Conservation (phyloP, 768 basidiomycete genomes). For the Candolleomyces eurysporus region DNA sequence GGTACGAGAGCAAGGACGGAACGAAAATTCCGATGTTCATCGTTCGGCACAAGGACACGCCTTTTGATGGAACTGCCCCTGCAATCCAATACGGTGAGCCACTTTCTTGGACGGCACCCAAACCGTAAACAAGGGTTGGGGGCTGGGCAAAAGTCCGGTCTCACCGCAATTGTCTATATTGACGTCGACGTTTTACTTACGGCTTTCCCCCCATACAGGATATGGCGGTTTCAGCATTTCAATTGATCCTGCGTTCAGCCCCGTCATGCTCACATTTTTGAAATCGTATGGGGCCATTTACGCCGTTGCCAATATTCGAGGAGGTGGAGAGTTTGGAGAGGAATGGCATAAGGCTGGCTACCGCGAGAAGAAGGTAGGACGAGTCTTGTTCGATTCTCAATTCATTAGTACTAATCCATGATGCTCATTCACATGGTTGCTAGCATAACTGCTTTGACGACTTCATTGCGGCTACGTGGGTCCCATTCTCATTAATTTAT, state of each 20-base stretch:
- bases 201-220: conserved; percentile 33
- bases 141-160: no score
- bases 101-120: neutral
- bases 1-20: conserved; percentile 78
- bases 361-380: conserved; percentile 61
- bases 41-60: conserved; percentile 68
- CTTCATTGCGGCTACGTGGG: conserved; percentile 79
- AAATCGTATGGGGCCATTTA: conserved; percentile 67
- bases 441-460: conserved; percentile 79
- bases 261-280: conserved; percentile 69
- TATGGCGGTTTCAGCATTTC: conserved; percentile 82
- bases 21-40: conserved; percentile 85
- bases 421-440: conserved; percentile 4
- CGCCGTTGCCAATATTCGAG: conserved; percentile 59
- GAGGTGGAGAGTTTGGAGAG: conserved; percentile 79
- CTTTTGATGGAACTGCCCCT: conserved; percentile 72
- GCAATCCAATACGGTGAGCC: conserved; percentile 70
- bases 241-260: conserved; percentile 70
- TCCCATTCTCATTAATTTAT: conserved; percentile 5
- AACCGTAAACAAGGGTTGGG: no score
- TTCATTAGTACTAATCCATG: neutral
- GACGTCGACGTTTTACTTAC: neutral
- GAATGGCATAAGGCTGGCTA: conserved; percentile 80
- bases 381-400: neutral
- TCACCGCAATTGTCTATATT: neutral